Evolutionary conservation across 768 basidiomycete genomes (phyloP).

Genomic region (Suillus cothurnatus): DNA sequence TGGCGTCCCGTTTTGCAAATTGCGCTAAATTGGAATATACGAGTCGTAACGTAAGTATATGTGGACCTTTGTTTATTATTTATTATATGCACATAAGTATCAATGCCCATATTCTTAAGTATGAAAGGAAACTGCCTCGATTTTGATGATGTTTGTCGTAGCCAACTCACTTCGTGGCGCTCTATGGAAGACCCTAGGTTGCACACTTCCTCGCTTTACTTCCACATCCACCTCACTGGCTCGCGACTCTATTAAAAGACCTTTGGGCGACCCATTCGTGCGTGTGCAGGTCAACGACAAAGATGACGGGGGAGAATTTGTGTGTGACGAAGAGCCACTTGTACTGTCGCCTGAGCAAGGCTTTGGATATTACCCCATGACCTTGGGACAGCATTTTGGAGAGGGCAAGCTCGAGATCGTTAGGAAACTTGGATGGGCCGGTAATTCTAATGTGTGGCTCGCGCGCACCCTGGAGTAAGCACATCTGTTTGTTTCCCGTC

Average conservation of each 20-base stretch:
- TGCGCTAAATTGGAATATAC: neutral
- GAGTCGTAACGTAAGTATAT: neutral
- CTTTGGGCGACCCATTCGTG: neutral
- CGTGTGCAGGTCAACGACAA: neutral
- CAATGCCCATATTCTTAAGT: neutral
- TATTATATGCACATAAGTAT: neutral
- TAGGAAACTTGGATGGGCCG: conserved; percentile 4
- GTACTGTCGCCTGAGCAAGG: neutral
- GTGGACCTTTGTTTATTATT: neutral
- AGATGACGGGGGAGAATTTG: neutral
- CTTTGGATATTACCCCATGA: neutral
- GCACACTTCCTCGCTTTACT: neutral
- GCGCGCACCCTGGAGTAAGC: conserved; percentile 4
- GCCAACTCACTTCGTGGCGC: neutral
- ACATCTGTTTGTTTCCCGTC: neutral
- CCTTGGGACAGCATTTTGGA: neutral
- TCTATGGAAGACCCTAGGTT: neutral
- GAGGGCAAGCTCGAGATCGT: neutral
- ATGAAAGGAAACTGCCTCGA: neutral
- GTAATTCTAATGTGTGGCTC: conserved; percentile 6
- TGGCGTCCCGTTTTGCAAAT: too few relatives aligned
- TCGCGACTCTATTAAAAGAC: neutral
- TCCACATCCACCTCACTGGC: neutral
- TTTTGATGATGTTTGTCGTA: neutral
- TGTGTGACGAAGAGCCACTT: neutral